Evolutionary conservation across 306 rosid genomes (phyloP).

Genomic region (Glycine soja): DNA sequence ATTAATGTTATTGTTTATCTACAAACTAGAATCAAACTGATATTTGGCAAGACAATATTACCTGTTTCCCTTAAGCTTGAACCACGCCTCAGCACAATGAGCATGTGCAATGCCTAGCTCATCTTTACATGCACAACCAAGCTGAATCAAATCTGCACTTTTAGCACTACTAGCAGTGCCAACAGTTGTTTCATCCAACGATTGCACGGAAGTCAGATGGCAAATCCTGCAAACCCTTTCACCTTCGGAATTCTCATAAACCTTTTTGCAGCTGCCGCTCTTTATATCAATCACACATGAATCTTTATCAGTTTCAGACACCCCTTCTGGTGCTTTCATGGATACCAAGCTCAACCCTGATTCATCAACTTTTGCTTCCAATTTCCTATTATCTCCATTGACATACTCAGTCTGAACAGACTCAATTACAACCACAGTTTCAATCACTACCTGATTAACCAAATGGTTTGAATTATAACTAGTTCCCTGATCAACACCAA

Average conservation of each 20-base stretch:
- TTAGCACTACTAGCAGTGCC: constrained; percentile 42
- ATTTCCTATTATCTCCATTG: constrained; percentile 49
- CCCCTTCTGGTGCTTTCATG: constrained; percentile 50
- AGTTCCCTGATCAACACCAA: constrained; percentile 54
- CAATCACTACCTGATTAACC: constrained; percentile 54
- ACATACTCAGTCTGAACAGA: constrained; percentile 53
- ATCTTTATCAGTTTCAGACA: constrained; percentile 57
- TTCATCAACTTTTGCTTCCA: constrained; percentile 51
- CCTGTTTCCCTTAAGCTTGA: constrained; percentile 94
- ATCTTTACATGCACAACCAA: constrained; percentile 90
- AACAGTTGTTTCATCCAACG: constrained; percentile 56
- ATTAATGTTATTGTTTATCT: not conserved
- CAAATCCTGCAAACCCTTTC: constrained; percentile 94
- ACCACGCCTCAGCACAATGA: constrained; percentile 96
- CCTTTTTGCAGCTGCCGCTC: constrained; percentile 56
- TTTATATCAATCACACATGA: constrained; percentile 67
- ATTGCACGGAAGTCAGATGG: constrained; percentile 69
- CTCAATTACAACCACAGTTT: constrained; percentile 60
- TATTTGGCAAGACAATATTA: constrained; percentile 44
- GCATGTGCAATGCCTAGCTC: constrained; percentile 85
- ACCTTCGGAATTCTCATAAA: constrained; percentile 60
- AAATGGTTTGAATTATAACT: constrained; percentile 52
- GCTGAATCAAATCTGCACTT: constrained; percentile 68
- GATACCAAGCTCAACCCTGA: constrained; percentile 56
- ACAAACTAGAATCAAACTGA: constrained; percentile 42